Conservation (phyloP, 2,329 filamentous ascomycete genomes). For the Calonectria leucothoes region DNA sequence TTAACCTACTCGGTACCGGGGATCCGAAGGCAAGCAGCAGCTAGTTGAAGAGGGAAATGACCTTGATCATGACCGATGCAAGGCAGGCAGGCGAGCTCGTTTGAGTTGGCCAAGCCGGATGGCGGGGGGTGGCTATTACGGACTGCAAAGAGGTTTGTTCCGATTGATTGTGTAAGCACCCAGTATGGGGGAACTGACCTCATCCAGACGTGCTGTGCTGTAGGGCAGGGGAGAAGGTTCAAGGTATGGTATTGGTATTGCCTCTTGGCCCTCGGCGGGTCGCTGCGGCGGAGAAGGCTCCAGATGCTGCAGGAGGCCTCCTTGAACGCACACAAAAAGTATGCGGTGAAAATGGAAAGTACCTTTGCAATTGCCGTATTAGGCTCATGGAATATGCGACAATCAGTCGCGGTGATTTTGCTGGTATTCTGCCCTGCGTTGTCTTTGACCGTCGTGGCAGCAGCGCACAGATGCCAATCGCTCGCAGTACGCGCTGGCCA, state of each 20-base stretch:
- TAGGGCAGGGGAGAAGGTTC: background rate
- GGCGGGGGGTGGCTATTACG: background rate
- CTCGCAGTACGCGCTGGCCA: background rate
- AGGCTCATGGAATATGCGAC: background rate
- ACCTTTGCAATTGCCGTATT: constrained; percentile 2
- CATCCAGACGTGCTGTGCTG: background rate
- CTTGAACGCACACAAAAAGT: constrained; percentile 5
- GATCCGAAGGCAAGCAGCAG: constrained; percentile 3
- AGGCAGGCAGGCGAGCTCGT: background rate
- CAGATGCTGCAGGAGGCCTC: constrained; percentile 27
- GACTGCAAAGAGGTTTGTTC: constrained; percentile 1
- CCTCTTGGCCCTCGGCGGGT: constrained; percentile 21
- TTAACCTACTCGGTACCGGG: constrained; percentile 7
- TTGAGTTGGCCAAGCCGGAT: constrained; percentile 3
- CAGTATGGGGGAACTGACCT: background rate
- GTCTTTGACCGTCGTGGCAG: background rate
- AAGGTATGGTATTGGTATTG: constrained; percentile 4
- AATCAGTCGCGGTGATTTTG: background rate
- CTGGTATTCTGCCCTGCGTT: background rate
- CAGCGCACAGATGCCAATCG: background rate
- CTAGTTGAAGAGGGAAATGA: background rate
- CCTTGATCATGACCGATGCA: background rate
- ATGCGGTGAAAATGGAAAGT: background rate
- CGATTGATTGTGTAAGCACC: background rate
- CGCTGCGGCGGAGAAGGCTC: constrained; percentile 19